Base-by-base conservation (phyloP, 31 red algal genomes). In the Porphyra umbilicalis region DNA sequence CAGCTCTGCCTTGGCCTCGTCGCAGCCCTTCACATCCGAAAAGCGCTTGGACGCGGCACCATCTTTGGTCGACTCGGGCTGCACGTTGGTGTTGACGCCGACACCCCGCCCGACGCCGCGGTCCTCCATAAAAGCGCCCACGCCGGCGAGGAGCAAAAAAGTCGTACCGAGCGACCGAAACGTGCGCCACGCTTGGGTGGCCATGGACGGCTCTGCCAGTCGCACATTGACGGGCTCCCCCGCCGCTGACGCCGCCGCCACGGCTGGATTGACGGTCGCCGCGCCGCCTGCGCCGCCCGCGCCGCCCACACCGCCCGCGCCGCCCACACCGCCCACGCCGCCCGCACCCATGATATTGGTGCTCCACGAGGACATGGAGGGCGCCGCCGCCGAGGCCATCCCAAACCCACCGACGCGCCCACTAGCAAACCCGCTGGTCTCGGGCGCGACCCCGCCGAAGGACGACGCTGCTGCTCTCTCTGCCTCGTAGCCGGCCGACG, bases 1-100 rank as follows among this genome's bases (percentile, higher is more conserved):
- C 9, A 99, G 85, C 82, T 99, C 97, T 46, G 88, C 94, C 78
- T 99, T 99, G 35, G 94, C 98, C 81, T 99, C 98, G 35, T 97
- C 92, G 67, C 91, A 95, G 38, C 98, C 98, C 84, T 95, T 95
- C 25, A 99, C 98, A 83, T 99, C 98, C 6, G 92, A 89, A 86
- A 99, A 99, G 32, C 87, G 85, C 34, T 71, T 71, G 25, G 57
- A 71, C 57, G 57, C 6, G 14, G 57, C 57, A 29, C 57, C 57
- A 29, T 71, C 57, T 29, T 71, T 71, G 20, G 57, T 71, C 57
- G 57, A 71, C 57, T 71, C 57, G 34, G 88, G 88, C 76, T 86
- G 88, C 85, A 96, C 93, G 20, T 99, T 94, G 2, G 91, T 93
- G 77, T 89, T 93, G 6, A 99, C 90, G 35, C 97, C 93, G 83